Conservation (phyloP, 2,329 filamentous ascomycete species). For the Trichocomaceae sp. region DNA sequence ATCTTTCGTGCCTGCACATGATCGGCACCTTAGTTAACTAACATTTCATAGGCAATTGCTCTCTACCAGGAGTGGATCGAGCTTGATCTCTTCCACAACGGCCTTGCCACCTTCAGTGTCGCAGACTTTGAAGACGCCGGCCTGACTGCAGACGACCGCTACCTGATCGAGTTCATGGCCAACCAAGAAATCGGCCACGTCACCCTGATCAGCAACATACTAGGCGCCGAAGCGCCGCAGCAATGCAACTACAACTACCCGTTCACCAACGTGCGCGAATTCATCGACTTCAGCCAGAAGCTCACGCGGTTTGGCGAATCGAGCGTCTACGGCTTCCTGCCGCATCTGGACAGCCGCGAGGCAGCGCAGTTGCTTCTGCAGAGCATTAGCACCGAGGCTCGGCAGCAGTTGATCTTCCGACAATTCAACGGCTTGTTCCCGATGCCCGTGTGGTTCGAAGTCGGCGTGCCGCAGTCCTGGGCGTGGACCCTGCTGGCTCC, state of each 20-base stretch:
- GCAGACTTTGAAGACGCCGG: constrained; percentile 64
- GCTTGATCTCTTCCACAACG: constrained; percentile 73
- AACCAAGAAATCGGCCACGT: constrained; percentile 72
- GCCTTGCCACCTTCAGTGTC: constrained; percentile 61
- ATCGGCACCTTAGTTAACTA: not conserved
- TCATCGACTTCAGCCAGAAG: constrained; percentile 77
- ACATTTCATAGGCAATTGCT: constrained; percentile 48
- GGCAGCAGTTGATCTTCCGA: constrained; percentile 78
- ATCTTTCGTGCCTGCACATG: not conserved
- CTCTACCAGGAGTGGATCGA: constrained; percentile 82
- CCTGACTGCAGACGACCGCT: constrained; percentile 61
- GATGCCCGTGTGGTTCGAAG: constrained; percentile 76
- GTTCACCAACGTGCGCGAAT: constrained; percentile 66
- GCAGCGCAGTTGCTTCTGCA: constrained; percentile 67
- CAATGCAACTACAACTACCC: constrained; percentile 82
- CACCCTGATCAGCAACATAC: constrained; percentile 69
- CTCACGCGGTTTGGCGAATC: constrained; percentile 75
- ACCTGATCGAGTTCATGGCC: constrained; percentile 68
- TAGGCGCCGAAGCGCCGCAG: constrained; percentile 59
- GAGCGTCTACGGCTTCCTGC: constrained; percentile 73
- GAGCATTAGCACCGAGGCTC: constrained; percentile 70
- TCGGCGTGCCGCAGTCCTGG: constrained; percentile 76
- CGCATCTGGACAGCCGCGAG: constrained; percentile 69
- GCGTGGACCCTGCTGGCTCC: constrained; percentile 75
- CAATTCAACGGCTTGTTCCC: constrained; percentile 74